A percentile compares a stretch with the other conserved stretches of the same genome.
Conservation (phyloP, 2,329 filamentous ascomycete species). For the Coniochaeta sp. region DNA sequence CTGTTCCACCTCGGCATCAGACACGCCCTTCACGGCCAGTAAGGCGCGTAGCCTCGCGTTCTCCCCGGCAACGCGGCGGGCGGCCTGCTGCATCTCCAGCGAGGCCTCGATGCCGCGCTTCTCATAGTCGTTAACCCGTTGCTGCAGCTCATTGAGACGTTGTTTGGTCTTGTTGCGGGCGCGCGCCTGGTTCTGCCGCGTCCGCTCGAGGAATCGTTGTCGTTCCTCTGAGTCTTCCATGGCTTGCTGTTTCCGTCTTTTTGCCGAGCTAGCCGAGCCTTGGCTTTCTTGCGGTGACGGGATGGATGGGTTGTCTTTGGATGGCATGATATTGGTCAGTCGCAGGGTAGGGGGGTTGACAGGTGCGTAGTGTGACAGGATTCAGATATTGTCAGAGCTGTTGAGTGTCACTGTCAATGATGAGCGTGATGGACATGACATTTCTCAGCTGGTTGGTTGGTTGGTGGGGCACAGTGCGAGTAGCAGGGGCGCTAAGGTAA, state of each 20-base stretch:
- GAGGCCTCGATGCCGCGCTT: conserved; percentile 40
- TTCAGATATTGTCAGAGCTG: background rate
- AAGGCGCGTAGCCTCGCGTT: conserved; percentile 36
- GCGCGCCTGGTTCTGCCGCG: conserved; percentile 46
- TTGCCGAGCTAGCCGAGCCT: background rate
- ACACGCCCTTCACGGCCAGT: background rate
- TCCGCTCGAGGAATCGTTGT: background rate
- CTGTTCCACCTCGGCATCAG: background rate
- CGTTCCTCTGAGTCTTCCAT: background rate
- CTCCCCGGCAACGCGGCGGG: conserved; percentile 35
- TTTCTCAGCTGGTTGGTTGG: background rate
- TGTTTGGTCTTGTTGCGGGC: conserved; percentile 44
- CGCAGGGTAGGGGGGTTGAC: background rate
- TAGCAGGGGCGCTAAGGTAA: background rate
- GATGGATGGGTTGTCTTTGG: background rate
- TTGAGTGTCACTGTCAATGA: background rate
- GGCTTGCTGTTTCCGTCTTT: conserved; percentile 3
- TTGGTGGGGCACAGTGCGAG: background rate
- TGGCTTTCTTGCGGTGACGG: background rate
- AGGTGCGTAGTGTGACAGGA: background rate
- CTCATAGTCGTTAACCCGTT: conserved; percentile 39
- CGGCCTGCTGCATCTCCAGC: conserved; percentile 46
- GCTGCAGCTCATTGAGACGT: conserved; percentile 40
- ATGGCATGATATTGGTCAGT: background rate
- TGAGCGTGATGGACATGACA: background rate